Conservation (phyloP, 169 alveolate species). For the Plasmodium vinckei region DNA sequence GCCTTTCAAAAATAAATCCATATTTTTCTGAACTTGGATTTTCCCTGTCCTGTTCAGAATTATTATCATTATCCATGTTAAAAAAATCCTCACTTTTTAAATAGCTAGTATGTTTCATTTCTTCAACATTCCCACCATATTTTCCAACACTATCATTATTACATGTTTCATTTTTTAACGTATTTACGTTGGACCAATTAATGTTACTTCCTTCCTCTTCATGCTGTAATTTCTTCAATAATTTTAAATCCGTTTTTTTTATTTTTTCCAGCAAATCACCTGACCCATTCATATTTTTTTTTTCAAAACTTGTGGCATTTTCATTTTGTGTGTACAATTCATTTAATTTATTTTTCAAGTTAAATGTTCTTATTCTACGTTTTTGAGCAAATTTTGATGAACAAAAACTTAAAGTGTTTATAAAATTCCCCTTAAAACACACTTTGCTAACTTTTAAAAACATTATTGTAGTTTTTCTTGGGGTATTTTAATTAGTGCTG, state of each 20-base stretch:
- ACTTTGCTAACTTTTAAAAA: slow-evolving; percentile 17
- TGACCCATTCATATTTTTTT: slow-evolving; percentile 31
- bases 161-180: neutral
- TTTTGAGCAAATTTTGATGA: neutral
- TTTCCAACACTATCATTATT: neutral
- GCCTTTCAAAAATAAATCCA: slow-evolving; percentile 59
- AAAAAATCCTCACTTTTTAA: neutral
- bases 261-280: slow-evolving; percentile 47
- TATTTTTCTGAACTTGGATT: slow-evolving; percentile 20
- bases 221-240: neutral
- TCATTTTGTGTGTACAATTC: slow-evolving; percentile 42
- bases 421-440: slow-evolving; percentile 10
- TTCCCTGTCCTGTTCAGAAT: slow-evolving; percentile 14
- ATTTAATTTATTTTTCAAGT: slow-evolving; percentile 8
- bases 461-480: slow-evolving; percentile 1
- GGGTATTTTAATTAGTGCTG: neutral
- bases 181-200: neutral
- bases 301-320: slow-evolving; percentile 12
- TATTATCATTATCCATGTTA: neutral
- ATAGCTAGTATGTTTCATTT: neutral
- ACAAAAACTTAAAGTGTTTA: neutral
- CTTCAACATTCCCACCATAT: neutral
- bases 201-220: neutral
- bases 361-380: slow-evolving; percentile 27
- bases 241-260: slow-evolving; percentile 22